These are phyloP conservation scores for Geopyxis carbonaria DNA, from an alignment of 495 filamentous ascomycete genomes.

Conservation along the genomic window DNA sequence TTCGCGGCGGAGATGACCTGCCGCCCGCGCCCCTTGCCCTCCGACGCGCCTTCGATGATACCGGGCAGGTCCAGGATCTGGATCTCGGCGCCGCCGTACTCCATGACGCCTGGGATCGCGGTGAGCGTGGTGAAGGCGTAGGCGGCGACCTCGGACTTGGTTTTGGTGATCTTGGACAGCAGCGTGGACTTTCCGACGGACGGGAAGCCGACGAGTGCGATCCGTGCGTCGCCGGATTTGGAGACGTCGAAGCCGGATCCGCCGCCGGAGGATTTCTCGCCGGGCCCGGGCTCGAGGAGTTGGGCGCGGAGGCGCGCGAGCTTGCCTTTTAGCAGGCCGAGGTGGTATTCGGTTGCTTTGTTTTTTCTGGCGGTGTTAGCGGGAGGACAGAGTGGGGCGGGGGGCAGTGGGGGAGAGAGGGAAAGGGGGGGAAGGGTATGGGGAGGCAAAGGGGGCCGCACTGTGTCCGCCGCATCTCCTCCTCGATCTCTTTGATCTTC, in stretches of 20 bases:
- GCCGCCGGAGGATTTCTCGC: slow-evolving; percentile 53
- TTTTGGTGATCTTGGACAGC: slow-evolving; percentile 97
- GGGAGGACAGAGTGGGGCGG: slow-evolving; percentile 29
- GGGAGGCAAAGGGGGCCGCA: slow-evolving; percentile 3
- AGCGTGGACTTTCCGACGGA: slow-evolving; percentile 99
- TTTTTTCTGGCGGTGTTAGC: slow-evolving; percentile 45
- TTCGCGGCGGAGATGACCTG: slow-evolving; percentile 99
- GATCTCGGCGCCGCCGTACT: slow-evolving; percentile 97
- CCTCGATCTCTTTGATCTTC: slow-evolving; percentile 99
- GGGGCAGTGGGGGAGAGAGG: slow-evolving; percentile 9
- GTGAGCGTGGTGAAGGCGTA: slow-evolving; percentile 98
- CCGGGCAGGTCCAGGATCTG: slow-evolving; percentile 96
- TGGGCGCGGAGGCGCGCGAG: slow-evolving; percentile 90
- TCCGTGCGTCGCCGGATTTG: slow-evolving; percentile 92
- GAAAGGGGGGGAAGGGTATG: not conserved
- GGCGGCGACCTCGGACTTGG: slow-evolving; percentile 85
- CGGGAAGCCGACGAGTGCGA: slow-evolving; percentile 92
- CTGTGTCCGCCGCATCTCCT: slow-evolving; percentile 98
- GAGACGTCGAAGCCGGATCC: slow-evolving; percentile 84
- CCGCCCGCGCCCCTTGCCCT: slow-evolving; percentile 88
- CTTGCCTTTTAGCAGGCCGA: slow-evolving; percentile 96
- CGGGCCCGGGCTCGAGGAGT: slow-evolving; percentile 76
- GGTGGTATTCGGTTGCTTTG: slow-evolving; percentile 98
- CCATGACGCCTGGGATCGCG: slow-evolving; percentile 91
- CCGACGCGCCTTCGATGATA: slow-evolving; percentile 93